Percentiles rank a stretch among this genome's conserved stretches.
phyloP scores from a whole-genome alignment of 2,329 filamentous ascomycete species.

The Calonectria montana region DNA sequence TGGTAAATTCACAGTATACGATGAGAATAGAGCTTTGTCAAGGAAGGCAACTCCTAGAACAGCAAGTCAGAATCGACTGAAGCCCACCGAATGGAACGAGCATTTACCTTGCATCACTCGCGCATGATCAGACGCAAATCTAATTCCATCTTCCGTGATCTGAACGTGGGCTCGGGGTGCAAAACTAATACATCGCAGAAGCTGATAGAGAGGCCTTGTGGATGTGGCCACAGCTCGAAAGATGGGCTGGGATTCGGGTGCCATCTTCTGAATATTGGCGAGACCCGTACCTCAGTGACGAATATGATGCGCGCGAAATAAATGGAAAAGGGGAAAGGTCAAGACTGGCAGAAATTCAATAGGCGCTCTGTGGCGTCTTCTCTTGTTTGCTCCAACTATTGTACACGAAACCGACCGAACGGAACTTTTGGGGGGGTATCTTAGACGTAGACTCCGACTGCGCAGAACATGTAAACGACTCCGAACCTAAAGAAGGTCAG shows the following conservation, averaged over 20 bases:
- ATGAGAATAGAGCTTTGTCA: constrained; percentile 88
- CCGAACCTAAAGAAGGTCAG: constrained; percentile 74
- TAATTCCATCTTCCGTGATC: constrained; percentile 85
- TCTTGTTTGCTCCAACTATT: constrained; percentile 51
- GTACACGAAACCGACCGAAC: constrained; percentile 48
- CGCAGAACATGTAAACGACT: constrained; percentile 98
- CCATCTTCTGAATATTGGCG: constrained; percentile 37
- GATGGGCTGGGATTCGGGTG: constrained; percentile 59
- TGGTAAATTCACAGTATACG: constrained; percentile 76
- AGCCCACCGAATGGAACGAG: neutral
- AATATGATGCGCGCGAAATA: constrained; percentile 20
- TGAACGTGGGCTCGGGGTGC: constrained; percentile 72
- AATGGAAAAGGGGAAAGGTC: constrained; percentile 30
- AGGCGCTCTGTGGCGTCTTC: constrained; percentile 44
- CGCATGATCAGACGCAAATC: constrained; percentile 88
- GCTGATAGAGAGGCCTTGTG: constrained; percentile 78
- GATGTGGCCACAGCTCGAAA: constrained; percentile 84
- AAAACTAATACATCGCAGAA: constrained; percentile 69
- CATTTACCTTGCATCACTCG: constrained; percentile 87
- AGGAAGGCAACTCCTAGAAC: constrained; percentile 73
- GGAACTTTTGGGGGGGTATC: constrained; percentile 56
- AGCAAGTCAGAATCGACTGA: constrained; percentile 18
- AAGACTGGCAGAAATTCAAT: constrained; percentile 40
- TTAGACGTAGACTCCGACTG: constrained; percentile 97
- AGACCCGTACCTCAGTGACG: constrained; percentile 11